phyloP scores from a whole-genome alignment of 2,329 filamentous ascomycete species.

The Colletotrichum sp. region DNA sequence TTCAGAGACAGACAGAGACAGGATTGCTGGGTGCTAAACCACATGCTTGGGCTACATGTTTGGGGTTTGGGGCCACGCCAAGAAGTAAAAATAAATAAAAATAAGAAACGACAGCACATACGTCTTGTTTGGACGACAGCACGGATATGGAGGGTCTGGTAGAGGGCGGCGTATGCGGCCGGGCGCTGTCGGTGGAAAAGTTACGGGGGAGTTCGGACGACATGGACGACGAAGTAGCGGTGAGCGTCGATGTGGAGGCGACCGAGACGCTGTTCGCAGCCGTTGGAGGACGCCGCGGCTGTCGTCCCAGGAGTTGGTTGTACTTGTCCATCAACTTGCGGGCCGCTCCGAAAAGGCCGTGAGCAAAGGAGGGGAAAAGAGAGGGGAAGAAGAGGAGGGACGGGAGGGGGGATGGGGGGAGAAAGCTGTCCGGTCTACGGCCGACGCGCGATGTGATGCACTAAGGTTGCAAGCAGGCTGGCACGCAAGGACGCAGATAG shows the following conservation, averaged over 20 bases:
- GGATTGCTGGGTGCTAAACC: neutral
- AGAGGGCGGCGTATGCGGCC: conserved; percentile 16
- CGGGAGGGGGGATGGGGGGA: neutral
- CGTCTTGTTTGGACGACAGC: neutral
- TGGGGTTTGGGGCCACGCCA: neutral
- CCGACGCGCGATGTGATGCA: neutral
- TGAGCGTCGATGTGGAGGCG: conserved; percentile 14
- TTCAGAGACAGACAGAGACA: neutral
- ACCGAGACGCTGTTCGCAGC: conserved; percentile 18
- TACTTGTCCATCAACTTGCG: conserved; percentile 16
- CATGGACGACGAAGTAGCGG: conserved; percentile 22
- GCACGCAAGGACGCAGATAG: neutral
- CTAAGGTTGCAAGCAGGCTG: neutral
- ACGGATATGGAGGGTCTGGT: conserved; percentile 17
- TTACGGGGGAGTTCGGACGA: conserved; percentile 19
- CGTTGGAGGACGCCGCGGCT: conserved; percentile 6
- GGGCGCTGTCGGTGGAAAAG: conserved; percentile 3
- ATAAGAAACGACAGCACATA: neutral
- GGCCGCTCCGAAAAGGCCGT: neutral
- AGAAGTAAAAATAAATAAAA: neutral
- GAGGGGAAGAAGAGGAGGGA: neutral
- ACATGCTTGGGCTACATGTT: neutral
- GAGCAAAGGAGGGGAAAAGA: neutral
- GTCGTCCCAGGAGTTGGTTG: conserved; percentile 2
- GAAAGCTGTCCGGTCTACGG: neutral